Evolutionary conservation across 768 basidiomycete species (phyloP).

Genomic region (Trametes elegans): DNA sequence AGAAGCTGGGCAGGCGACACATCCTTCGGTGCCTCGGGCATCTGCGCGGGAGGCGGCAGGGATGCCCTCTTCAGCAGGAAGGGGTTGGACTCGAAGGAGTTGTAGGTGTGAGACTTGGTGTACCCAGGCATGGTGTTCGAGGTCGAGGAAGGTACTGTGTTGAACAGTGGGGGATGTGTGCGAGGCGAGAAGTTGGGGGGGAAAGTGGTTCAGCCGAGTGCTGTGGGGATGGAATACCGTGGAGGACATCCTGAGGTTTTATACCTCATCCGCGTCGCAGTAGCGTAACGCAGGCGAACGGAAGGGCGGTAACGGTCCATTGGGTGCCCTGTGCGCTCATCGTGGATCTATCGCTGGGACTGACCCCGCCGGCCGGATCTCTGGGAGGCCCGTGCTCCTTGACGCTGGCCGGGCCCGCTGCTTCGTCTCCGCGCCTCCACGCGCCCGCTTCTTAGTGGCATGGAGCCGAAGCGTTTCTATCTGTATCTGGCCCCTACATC

Average conservation of each 20-base stretch:
- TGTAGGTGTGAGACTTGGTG: conserved; percentile 14
- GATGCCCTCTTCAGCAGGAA: conserved; percentile 9
- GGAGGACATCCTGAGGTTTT: conserved; percentile 12
- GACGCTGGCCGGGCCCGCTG: neutral
- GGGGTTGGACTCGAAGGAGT: conserved; percentile 11
- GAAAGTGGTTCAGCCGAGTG: conserved; percentile 9
- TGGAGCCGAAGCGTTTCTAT: neutral
- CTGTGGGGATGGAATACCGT: conserved; percentile 13
- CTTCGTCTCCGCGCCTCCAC: neutral
- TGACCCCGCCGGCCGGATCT: conserved; percentile 19
- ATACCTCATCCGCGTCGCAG: neutral
- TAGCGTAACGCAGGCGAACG: neutral
- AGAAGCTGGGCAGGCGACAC: conserved; percentile 38
- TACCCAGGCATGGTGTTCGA: conserved; percentile 11
- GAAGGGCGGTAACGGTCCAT: conserved; percentile 9
- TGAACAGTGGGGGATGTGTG: conserved; percentile 1
- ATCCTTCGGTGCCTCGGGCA: neutral
- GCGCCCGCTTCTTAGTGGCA: neutral
- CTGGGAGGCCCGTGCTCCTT: conserved; percentile 9
- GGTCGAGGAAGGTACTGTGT: conserved; percentile 7
- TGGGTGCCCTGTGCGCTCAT: conserved; percentile 18
- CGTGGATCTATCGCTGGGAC: conserved; percentile 6
- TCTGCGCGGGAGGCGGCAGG: neutral
- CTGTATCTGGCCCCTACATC: neutral
- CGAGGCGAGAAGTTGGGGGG: conserved; percentile 4